Conservation (phyloP, 1,139 yeast genomes). For the Geotrichum candidum region DNA sequence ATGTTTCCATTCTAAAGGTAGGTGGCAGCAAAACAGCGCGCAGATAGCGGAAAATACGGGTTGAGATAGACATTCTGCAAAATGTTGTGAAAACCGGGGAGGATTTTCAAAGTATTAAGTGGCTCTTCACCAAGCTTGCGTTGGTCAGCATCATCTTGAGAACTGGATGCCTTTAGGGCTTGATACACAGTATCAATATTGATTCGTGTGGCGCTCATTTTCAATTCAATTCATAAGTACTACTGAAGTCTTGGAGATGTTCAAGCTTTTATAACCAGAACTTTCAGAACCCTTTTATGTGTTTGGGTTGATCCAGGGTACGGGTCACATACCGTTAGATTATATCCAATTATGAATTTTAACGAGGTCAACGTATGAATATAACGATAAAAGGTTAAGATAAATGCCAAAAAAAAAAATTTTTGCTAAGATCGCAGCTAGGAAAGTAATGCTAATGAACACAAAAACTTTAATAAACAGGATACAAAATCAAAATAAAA, state of each 20-base stretch:
- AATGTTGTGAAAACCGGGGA: conserved; percentile 53
- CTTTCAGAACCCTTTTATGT: not conserved
- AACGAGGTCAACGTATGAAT: no score
- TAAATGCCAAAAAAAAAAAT: not conserved
- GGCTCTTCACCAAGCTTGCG: conserved; percentile 65
- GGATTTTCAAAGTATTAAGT: conserved; percentile 59
- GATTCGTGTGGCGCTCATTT: not conserved
- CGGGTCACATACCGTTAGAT: not conserved
- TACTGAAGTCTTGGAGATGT: not conserved
- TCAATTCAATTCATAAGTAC: not conserved
- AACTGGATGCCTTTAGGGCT: conserved; percentile 48
- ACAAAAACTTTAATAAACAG: not conserved
- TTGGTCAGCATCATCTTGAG: conserved; percentile 40
- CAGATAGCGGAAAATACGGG: conserved; percentile 50
- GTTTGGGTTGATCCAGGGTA: not conserved
- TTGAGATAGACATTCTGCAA: conserved; percentile 62
- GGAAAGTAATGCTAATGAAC: not conserved
- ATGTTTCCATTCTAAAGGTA: conserved; percentile 85
- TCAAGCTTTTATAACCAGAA: not conserved
- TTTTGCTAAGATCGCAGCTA: not conserved
- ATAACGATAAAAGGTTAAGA: no score
- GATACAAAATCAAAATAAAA: not conserved
- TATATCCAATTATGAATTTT: no score
- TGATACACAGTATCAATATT: conserved; percentile 7
- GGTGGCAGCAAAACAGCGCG: conserved; percentile 82